These are phyloP conservation scores for Erodium trifolium DNA, from an alignment of 441 rosid genomes.

Conservation along the genomic window DNA sequence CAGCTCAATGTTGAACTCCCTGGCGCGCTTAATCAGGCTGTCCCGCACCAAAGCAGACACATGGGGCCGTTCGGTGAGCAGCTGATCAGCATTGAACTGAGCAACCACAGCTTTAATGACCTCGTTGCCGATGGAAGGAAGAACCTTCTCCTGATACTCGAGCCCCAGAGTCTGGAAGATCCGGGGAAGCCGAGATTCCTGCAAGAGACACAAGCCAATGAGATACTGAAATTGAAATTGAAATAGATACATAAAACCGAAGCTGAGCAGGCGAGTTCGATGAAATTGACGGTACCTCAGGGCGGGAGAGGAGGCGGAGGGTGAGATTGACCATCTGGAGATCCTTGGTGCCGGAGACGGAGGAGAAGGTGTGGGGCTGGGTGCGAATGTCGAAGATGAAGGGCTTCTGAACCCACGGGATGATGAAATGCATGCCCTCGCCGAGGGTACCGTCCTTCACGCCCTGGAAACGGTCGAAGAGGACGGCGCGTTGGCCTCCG, in stretches of 20 bases:
- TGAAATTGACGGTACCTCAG: constrained; percentile 40
- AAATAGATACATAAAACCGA: background rate
- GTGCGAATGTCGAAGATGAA: constrained; percentile 81
- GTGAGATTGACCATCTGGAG: constrained; percentile 98
- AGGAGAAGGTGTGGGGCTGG: constrained; percentile 86
- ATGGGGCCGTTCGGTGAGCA: constrained; percentile 87
- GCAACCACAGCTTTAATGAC: constrained; percentile 90
- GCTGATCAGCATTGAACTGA: constrained; percentile 97
- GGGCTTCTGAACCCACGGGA: constrained; percentile 86
- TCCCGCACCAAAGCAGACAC: constrained; percentile 80
- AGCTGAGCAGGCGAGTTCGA: background rate
- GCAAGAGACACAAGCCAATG: background rate
- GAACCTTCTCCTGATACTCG: constrained; percentile 92
- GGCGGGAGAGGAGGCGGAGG: constrained; percentile 90
- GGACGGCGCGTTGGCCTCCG: constrained; percentile 86
- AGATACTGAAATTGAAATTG: no score
- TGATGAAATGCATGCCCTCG: constrained; percentile 84
- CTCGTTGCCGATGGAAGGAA: constrained; percentile 93
- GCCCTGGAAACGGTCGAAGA: constrained; percentile 83
- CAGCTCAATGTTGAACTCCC: constrained; percentile 71
- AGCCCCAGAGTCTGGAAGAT: constrained; percentile 85
- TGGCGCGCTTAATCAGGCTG: constrained; percentile 64
- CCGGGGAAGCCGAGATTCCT: constrained; percentile 63
- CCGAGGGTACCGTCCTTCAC: constrained; percentile 67
- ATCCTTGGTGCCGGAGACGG: constrained; percentile 90